Base-by-base conservation (phyloP, 75 land plant species). In the Pinus tabuliformis region DNA sequence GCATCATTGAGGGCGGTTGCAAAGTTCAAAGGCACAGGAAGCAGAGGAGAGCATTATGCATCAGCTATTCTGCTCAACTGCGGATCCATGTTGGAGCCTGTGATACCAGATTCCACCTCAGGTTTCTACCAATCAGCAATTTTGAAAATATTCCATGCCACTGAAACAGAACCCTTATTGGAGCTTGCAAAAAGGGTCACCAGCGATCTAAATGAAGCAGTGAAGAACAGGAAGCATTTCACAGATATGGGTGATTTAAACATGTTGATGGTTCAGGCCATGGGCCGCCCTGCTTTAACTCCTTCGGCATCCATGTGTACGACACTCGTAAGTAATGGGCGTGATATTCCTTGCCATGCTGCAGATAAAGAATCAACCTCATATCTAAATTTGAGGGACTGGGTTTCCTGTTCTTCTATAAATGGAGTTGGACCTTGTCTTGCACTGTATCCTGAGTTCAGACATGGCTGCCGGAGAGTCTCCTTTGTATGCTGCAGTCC, bases 231-330 rank as follows among this genome's bases (percentile, higher is more conserved):
- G 21, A 83, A 83, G 76, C 84, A 83, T 22, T 83, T 83, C 84
- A 83, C 84, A 36, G 82, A 82, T 70, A 82, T 82, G 82, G 82
- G 84, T 17, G 82, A 79, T 59, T 60, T 79, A 60, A 82, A 82
- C 62, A 61, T 73, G 26, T 82, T 82, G 37, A 82, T 82, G 84
- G 30, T 28, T 36, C 84, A 82, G 77, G 84, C 83, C 26, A 54
- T 82, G 72, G 17, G 33, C 39, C 82, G 56, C 39, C 84, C 84
- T 15, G 74, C 26, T 2, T 49, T 82, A n/a, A 82, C 84, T n/a
- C 84, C 84, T 1, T 73, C 66, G 30, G 62, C 76, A 8, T 73
- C 83, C 4, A 62, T 82, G 37, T 71, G 84, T 24, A 80, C 84
- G 0, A 49, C 84, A 1, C 77, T 82, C 8, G 57, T 82, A 64